Evolutionary conservation across 495 filamentous ascomycete species (phyloP).

Genomic region (Lasiosphaeria ovina): DNA sequence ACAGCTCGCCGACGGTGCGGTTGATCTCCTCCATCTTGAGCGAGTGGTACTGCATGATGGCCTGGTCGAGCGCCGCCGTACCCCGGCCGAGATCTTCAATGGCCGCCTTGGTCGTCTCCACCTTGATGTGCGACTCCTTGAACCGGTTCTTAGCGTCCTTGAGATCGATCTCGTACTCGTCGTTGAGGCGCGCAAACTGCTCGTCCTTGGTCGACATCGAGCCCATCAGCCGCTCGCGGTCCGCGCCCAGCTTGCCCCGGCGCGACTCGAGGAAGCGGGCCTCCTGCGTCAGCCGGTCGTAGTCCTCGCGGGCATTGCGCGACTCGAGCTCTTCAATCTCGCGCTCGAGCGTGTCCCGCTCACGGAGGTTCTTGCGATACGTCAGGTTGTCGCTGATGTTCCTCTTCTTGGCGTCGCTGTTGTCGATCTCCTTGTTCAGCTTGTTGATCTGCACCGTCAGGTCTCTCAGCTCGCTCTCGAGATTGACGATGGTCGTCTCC

Average conservation of each 20-base stretch:
- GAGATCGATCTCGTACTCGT: slow-evolving; percentile 84
- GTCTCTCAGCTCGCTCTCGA: slow-evolving; percentile 65
- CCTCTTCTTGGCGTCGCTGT: slow-evolving; percentile 73
- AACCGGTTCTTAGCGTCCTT: slow-evolving; percentile 78
- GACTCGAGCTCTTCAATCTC: slow-evolving; percentile 77
- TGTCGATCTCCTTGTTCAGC: slow-evolving; percentile 71
- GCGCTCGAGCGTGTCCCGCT: slow-evolving; percentile 59
- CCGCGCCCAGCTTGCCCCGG: slow-evolving; percentile 55
- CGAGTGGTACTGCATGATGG: slow-evolving; percentile 93
- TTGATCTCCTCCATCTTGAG: slow-evolving; percentile 99
- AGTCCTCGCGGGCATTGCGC: slow-evolving; percentile 79
- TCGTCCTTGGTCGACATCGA: slow-evolving; percentile 78
- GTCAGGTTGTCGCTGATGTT: slow-evolving; percentile 83
- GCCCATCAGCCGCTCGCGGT: slow-evolving; percentile 58
- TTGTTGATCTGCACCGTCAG: slow-evolving; percentile 70
- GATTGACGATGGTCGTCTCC: slow-evolving; percentile 60
- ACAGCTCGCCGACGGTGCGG: slow-evolving; percentile 87
- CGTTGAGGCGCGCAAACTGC: slow-evolving; percentile 62
- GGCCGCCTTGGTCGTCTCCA: slow-evolving; percentile 89
- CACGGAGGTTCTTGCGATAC: slow-evolving; percentile 69
- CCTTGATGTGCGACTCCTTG: slow-evolving; percentile 83
- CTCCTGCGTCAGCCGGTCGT: slow-evolving; percentile 68
- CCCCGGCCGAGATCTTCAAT: slow-evolving; percentile 87
- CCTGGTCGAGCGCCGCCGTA: slow-evolving; percentile 77
- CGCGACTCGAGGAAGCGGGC: slow-evolving; percentile 59